Conservation (phyloP, 2,329 filamentous ascomycete genomes). For the Neoscytalidium dimidiatum region DNA sequence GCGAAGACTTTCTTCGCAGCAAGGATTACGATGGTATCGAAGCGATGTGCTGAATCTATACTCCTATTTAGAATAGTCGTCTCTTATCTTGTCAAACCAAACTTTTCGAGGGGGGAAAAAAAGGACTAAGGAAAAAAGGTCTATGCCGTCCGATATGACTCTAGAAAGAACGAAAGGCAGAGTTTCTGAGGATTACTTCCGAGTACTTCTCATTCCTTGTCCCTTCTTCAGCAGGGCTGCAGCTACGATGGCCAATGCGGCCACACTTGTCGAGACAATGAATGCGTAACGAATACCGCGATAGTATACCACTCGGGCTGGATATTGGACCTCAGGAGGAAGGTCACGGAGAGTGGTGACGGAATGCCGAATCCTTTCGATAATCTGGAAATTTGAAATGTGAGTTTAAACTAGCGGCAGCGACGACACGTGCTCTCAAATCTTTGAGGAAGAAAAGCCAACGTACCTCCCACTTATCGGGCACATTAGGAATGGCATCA, state of each 20-base stretch:
- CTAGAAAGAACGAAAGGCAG: too few relatives aligned
- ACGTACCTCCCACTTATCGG: slow-evolving; percentile 54
- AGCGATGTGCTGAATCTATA: too few relatives aligned
- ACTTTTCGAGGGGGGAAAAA: too few relatives aligned
- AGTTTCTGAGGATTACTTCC: not conserved
- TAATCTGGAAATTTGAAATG: slow-evolving; percentile 56
- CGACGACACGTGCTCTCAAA: too few relatives aligned
- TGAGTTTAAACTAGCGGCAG: not conserved
- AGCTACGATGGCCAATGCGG: slow-evolving; percentile 51
- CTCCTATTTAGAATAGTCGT: too few relatives aligned
- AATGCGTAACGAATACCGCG: slow-evolving; percentile 60
- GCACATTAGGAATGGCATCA: slow-evolving; percentile 55
- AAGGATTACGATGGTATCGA: too few relatives aligned
- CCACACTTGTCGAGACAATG: slow-evolving; percentile 55
- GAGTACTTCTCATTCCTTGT: not conserved
- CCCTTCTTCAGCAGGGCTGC: slow-evolving; percentile 40
- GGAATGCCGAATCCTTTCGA: slow-evolving; percentile 64
- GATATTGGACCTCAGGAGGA: slow-evolving; percentile 58
- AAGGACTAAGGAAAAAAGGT: too few relatives aligned
- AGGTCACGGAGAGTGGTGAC: slow-evolving; percentile 58
- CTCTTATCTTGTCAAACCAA: too few relatives aligned
- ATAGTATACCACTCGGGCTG: slow-evolving; percentile 61
- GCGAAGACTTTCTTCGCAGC: too few relatives aligned
- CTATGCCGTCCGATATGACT: too few relatives aligned
- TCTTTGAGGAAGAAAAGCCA: too few relatives aligned